Percentiles rank a stretch among this genome's conserved stretches.
These are phyloP conservation scores for Leucosporidium yakuticum DNA, from an alignment of 768 basidiomycete genomes.

Conservation along the genomic window DNA sequence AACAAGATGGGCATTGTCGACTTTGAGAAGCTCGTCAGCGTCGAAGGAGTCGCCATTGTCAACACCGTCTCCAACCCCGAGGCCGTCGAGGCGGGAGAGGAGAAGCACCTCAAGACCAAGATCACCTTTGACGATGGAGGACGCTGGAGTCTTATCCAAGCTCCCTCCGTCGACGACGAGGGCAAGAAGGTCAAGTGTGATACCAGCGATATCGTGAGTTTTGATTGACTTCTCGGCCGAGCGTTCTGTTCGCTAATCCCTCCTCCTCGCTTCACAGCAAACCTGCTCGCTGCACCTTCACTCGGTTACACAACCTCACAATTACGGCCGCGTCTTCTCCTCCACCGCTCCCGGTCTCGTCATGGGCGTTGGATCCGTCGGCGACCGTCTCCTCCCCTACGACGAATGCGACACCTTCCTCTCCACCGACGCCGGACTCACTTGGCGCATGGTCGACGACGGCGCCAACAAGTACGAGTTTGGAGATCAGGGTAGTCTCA, in stretches of 20 bases:
- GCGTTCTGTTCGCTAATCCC: neutral
- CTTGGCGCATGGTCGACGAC: slow-evolving; percentile 69
- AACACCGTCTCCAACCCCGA: slow-evolving; percentile 78
- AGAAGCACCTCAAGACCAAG: slow-evolving; percentile 66
- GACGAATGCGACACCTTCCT: slow-evolving; percentile 89
- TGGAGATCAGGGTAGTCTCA: slow-evolving; percentile 78
- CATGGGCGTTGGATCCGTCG: slow-evolving; percentile 93
- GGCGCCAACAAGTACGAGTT: slow-evolving; percentile 93
- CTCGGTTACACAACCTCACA: slow-evolving; percentile 87
- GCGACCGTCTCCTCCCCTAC: slow-evolving; percentile 61
- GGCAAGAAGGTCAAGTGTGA: slow-evolving; percentile 64
- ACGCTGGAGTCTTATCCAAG: slow-evolving; percentile 64
- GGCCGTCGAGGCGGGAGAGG: slow-evolving; percentile 68
- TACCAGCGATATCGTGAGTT: slow-evolving; percentile 45
- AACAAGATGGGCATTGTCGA: slow-evolving; percentile 85
- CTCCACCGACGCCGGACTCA: slow-evolving; percentile 78
- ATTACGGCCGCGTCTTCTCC: slow-evolving; percentile 88
- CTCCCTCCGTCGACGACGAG: slow-evolving; percentile 57
- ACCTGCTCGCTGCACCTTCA: slow-evolving; percentile 81
- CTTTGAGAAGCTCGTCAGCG: slow-evolving; percentile 76
- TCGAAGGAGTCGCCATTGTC: slow-evolving; percentile 77
- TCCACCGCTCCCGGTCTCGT: slow-evolving; percentile 89
- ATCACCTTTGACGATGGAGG: slow-evolving; percentile 91
- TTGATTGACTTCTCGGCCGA: slow-evolving; percentile 2
- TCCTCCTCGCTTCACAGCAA: slow-evolving; percentile 39